Evolutionary conservation across 73 alveolate species (phyloP).

Genomic region (Paramecium sonneborni): DNA sequence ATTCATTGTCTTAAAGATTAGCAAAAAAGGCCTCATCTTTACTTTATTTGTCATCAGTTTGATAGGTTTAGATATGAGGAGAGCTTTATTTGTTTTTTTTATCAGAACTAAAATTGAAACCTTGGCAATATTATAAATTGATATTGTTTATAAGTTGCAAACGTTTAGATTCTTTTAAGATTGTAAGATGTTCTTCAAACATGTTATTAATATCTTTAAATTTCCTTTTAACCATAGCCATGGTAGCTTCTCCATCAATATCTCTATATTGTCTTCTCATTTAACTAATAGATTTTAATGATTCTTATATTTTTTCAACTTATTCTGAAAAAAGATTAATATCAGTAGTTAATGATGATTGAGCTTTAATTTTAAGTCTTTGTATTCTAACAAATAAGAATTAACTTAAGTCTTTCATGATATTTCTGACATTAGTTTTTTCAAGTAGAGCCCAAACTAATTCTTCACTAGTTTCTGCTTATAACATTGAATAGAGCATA

Average conservation of each 20-base stretch:
- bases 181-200: background rate
- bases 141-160: background rate
- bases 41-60: constrained; percentile 9
- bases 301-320: background rate
- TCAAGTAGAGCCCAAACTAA: constrained; percentile 44
- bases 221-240: constrained; percentile 21
- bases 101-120: background rate
- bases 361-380: background rate
- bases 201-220: background rate
- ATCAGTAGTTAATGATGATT: background rate
- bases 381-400: background rate
- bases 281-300: background rate
- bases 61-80: background rate
- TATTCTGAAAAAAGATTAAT: background rate
- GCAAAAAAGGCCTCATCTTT: constrained; percentile 22
- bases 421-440: background rate
- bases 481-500: background rate
- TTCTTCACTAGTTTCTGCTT: background rate
- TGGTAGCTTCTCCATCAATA: constrained; percentile 44
- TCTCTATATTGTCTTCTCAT: constrained; percentile 23
- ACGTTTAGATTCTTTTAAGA: background rate
- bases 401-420: background rate
- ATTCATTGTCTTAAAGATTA: background rate
- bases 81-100: background rate
- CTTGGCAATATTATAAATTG: background rate